A percentile compares a stretch with the other conserved stretches of the same genome.
These are phyloP conservation scores for Pichia californica DNA, from an alignment of 805 yeast genomes.

Conservation along the genomic window DNA sequence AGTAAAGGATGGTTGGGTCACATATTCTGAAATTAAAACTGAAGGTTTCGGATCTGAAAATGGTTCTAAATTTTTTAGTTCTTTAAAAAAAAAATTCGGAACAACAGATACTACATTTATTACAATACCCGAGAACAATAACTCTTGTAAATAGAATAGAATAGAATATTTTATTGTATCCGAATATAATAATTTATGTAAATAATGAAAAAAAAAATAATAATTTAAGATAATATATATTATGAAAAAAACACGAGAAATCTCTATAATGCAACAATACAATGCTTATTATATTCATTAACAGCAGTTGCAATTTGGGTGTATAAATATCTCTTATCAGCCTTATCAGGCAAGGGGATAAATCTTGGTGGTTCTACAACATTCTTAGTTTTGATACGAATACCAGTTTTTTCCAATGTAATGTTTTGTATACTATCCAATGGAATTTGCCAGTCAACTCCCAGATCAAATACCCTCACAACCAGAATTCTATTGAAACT, in stretches of 20 bases:
- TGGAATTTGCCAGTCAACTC: constrained; percentile 63
- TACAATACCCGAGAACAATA: background rate
- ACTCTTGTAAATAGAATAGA: background rate
- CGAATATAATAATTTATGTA: too few relatives aligned
- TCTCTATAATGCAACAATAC: constrained; percentile 26
- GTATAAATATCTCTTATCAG: constrained; percentile 61
- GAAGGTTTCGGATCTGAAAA: constrained; percentile 49
- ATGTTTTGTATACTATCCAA: constrained; percentile 65
- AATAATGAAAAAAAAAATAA: background rate
- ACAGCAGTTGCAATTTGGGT: constrained; percentile 75
- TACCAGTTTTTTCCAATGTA: constrained; percentile 72
- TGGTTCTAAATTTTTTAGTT: constrained; percentile 37
- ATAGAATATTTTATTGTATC: too few relatives aligned
- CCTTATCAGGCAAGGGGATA: constrained; percentile 68
- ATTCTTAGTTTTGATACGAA: constrained; percentile 51
- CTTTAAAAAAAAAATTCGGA: constrained; percentile 44
- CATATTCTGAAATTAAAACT: constrained; percentile 37
- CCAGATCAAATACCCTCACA: constrained; percentile 54
- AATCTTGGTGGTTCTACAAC: constrained; percentile 41
- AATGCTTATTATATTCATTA: constrained; percentile 58
- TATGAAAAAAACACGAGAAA: too few relatives aligned
- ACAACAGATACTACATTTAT: constrained; percentile 11
- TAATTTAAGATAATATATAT: background rate
- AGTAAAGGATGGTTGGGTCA: constrained; percentile 39
- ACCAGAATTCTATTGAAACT: constrained; percentile 66